Percentiles rank a stretch among this genome's conserved stretches.
Conservation (phyloP, 208 protist species). For the Herpetomonas tarakana region DNA sequence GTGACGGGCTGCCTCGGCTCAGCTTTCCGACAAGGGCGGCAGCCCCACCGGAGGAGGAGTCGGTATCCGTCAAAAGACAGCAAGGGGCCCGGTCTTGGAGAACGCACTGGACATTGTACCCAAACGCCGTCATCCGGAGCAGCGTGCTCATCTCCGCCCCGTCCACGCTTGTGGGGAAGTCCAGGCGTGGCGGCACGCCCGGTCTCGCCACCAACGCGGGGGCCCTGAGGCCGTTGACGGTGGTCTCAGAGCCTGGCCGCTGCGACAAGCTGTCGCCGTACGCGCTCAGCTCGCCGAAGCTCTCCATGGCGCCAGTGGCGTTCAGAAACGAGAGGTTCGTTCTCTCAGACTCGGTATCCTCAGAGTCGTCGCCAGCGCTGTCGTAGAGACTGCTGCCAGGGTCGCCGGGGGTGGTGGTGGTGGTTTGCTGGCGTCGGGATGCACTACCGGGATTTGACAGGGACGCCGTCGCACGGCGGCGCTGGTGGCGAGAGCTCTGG, state of each 20-base stretch:
- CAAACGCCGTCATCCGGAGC: slow-evolving; percentile 40
- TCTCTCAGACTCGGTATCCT: not conserved
- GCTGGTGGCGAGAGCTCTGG: not conserved
- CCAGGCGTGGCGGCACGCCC: slow-evolving; percentile 59
- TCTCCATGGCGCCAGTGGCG: not conserved
- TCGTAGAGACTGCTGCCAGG: not conserved
- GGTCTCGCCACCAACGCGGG: not conserved
- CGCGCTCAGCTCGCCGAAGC: not conserved
- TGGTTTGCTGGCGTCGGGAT: not conserved
- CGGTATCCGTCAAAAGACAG: not conserved
- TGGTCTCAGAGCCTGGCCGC: not conserved
- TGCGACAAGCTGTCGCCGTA: not conserved
- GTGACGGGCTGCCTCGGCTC: not conserved
- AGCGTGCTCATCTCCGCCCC: slow-evolving; percentile 53
- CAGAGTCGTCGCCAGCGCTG: not conserved
- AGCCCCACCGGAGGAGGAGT: too few species aligned
- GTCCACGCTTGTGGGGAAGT: slow-evolving; percentile 70
- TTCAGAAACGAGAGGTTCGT: not conserved
- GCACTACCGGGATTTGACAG: too few species aligned
- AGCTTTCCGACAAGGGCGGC: not conserved
- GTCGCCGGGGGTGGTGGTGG: slow-evolving; percentile 6
- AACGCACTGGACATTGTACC: slow-evolving; percentile 36
- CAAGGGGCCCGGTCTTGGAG: slow-evolving; percentile 20
- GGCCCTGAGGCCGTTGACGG: not conserved
- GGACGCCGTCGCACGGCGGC: not conserved